Evolutionary conservation across 2,329 filamentous ascomycete species (phyloP).

Genomic region (Rachicladosporium sp.): DNA sequence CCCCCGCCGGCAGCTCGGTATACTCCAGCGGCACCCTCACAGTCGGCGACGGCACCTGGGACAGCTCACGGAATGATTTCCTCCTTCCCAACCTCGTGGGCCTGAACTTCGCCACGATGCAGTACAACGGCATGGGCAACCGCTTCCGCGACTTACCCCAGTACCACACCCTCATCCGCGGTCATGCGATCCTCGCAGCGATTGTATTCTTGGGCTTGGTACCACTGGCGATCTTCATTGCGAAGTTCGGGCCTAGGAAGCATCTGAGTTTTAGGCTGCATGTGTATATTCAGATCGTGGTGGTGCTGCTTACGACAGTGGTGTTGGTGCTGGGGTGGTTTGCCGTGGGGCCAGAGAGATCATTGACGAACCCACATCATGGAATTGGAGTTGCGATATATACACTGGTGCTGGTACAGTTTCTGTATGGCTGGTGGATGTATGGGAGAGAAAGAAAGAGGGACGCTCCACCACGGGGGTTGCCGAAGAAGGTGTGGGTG

Average conservation of each 20-base stretch:
- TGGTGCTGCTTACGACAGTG: constrained; percentile 54
- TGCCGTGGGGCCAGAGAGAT: constrained; percentile 60
- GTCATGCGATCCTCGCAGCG: constrained; percentile 59
- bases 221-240: constrained; percentile 60
- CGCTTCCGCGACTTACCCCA: constrained; percentile 56
- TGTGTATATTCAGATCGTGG: constrained; percentile 60
- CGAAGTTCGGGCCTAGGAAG: constrained; percentile 54
- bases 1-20: constrained; percentile 57
- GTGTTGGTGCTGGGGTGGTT: constrained; percentile 66
- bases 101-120: constrained; percentile 69
- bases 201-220: constrained; percentile 65
- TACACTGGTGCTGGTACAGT: constrained; percentile 57
- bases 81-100: constrained; percentile 65
- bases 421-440: constrained; percentile 56
- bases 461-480: constrained; percentile 36
- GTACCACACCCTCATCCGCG: constrained; percentile 59
- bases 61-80: constrained; percentile 64
- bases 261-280: constrained; percentile 55
- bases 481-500: constrained; percentile 45
- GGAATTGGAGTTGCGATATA: constrained; percentile 73
- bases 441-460: constrained; percentile 36
- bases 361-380: constrained; percentile 70
- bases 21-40: constrained; percentile 64
- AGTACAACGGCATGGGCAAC: constrained; percentile 80
- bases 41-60: constrained; percentile 77